Conservation (phyloP, 2,329 filamentous ascomycete species). For the Fragosphaeria purpurea region DNA sequence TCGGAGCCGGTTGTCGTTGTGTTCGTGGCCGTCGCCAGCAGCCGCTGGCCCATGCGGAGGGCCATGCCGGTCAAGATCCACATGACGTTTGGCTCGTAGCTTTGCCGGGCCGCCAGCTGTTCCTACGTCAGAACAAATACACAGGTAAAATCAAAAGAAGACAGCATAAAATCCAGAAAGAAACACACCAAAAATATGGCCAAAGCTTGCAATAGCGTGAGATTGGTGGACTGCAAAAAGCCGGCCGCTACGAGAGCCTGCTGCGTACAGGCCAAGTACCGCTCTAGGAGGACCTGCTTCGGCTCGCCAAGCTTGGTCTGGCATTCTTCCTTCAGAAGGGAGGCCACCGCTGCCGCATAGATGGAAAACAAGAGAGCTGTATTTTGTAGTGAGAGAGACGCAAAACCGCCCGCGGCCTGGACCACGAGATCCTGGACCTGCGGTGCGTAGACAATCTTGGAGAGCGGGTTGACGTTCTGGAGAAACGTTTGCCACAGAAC, state of each 20-base stretch:
- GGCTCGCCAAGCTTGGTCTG: constrained; percentile 2
- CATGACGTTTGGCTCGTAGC: constrained; percentile 36
- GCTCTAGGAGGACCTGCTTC: neutral
- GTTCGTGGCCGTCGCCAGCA: constrained; percentile 31
- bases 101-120: constrained; percentile 21
- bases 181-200: constrained; percentile 35
- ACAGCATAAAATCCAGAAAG: neutral
- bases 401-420: constrained; percentile 6
- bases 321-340: constrained; percentile 41
- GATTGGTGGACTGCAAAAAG: constrained; percentile 45
- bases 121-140: no score
- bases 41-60: constrained; percentile 39
- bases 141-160: constrained; percentile 2
- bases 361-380: constrained; percentile 34
- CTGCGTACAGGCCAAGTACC: constrained; percentile 37
- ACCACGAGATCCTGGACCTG: constrained; percentile 26
- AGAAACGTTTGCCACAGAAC: constrained; percentile 33
- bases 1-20: constrained; percentile 34
- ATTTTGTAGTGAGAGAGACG: constrained; percentile 7
- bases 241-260: constrained; percentile 46
- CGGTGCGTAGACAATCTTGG: constrained; percentile 41
- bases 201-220: constrained; percentile 48
- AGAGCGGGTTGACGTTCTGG: constrained; percentile 41
- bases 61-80: constrained; percentile 52
- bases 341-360: constrained; percentile 42